Evolutionary conservation across 257 asterid species (phyloP), one percentile per base, ranked within the genome.

Genomic region (Knoxia roxburghii): DNA sequence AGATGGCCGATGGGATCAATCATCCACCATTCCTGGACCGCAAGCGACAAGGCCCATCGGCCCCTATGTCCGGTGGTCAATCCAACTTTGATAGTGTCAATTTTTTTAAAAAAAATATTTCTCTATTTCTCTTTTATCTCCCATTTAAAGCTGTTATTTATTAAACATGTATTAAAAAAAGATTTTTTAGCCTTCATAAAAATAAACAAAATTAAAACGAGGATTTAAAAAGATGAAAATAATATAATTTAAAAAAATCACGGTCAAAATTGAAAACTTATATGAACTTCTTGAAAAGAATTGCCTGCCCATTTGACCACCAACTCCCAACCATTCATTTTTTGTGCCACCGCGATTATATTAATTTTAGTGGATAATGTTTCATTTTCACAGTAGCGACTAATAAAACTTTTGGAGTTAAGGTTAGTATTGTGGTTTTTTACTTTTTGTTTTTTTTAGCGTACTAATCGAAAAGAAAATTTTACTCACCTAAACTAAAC

Each of bases 401-500:
- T 50, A 50, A 20, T 50, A 20, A 23, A 23, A 50, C 1, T 50
- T 18, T 12, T 1, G 20, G 3, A n/a, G n/a, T n/a, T n/a, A n/a
- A n/a, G n/a, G n/a, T n/a, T n/a, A n/a, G n/a, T n/a, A n/a, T n/a
- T n/a, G n/a, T n/a, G n/a, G n/a, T n/a, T n/a, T n/a, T n/a, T n/a
- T n/a, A n/a, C n/a, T n/a, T n/a, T 20, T 17, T 15, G 63, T 32
- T 6, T 23, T 1, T 7, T 20, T 13, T 1, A 23, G 17, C 23
- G 48, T 7, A 0, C 56, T 9, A 21, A 3, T 26, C 45, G 45
- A 12, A 37, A 37, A 37, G 4, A 43, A 43, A 43, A 41, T 7
- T 29, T 13, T 12, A 81, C 83, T 59, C 50, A 90, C 99, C 97
- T 76, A 90, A 82, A 77, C 97, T 90, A 77, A 90, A 93, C 99